A percentile compares a stretch with the other conserved stretches of the same genome.
Evolutionary conservation across 768 basidiomycete species (phyloP).

Genomic region (Trametes cubensis): DNA sequence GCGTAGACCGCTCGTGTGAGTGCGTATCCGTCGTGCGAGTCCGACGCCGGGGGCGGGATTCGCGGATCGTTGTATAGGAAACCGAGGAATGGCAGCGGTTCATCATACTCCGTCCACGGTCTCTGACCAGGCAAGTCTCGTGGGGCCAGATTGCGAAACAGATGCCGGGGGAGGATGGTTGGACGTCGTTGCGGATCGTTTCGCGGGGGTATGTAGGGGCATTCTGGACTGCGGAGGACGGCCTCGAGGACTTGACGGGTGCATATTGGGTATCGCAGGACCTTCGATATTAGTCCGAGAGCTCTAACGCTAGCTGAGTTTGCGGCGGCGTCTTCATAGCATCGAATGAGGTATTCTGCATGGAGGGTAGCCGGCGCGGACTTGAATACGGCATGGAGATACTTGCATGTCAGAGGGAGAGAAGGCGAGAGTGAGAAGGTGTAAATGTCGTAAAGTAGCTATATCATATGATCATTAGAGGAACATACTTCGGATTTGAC

Average conservation of each 20-base stretch:
- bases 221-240: constrained; percentile 41
- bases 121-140: constrained; percentile 10
- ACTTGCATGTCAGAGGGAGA: constrained; percentile 61
- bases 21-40: constrained; percentile 81
- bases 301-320: background rate
- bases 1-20: constrained; percentile 78
- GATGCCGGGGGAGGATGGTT: constrained; percentile 62
- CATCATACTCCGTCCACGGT: constrained; percentile 51
- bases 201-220: constrained; percentile 7
- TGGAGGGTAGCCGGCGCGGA: constrained; percentile 58
- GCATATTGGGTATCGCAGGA: constrained; percentile 58
- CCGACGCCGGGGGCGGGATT: constrained; percentile 48
- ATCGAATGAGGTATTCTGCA: constrained; percentile 64
- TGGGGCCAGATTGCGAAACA: constrained; percentile 60
- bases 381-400: constrained; percentile 56
- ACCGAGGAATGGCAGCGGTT: constrained; percentile 66
- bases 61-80: constrained; percentile 51
- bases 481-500: too few species aligned
- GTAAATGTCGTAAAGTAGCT: constrained; percentile 84
- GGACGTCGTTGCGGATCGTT: background rate
- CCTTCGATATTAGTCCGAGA: constrained; percentile 43
- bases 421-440: constrained; percentile 64
- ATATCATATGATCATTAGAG: background rate
- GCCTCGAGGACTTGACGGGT: constrained; percentile 45
- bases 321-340: constrained; percentile 26